A percentile compares a stretch with the other conserved stretches of the same genome.
These are phyloP conservation scores for Xerocomellus chrysenteron DNA, from an alignment of 768 basidiomycete genomes.

Conservation along the genomic window DNA sequence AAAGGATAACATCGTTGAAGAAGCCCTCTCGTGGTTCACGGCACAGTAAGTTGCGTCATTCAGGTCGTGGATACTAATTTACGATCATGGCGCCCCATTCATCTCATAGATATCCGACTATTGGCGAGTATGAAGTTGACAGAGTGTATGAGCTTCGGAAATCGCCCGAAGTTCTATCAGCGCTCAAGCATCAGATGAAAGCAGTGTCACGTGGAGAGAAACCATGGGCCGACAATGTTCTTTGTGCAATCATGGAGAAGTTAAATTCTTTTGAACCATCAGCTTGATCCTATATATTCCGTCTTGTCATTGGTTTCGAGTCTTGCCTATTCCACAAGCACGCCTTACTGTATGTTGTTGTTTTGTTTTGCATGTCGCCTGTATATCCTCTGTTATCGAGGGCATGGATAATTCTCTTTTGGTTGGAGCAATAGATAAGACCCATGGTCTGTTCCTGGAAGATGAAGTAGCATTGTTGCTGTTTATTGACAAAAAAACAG, in stretches of 20 bases:
- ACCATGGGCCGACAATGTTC: conserved; percentile 22
- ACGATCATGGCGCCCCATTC: neutral
- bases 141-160: conserved; percentile 22
- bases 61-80: neutral
- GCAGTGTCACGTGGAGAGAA: conserved; percentile 25
- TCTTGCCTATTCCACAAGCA: neutral
- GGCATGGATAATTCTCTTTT: too few species aligned
- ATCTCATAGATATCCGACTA: conserved; percentile 12
- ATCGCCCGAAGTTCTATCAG: conserved; percentile 18
- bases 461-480: too few species aligned
- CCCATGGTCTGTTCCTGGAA: too few species aligned
- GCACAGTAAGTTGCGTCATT: conserved; percentile 20
- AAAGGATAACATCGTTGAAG: conserved; percentile 26
- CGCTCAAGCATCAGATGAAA: conserved; percentile 25
- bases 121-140: conserved; percentile 18
- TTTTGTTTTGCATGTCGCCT: too few species aligned
- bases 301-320: neutral
- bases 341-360: too few species aligned
- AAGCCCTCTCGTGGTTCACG: conserved; percentile 33
- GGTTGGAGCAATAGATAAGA: neutral
- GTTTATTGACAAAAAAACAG: too few species aligned
- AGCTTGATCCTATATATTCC: neutral
- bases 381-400: too few species aligned
- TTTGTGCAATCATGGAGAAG: conserved; percentile 25
- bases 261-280: conserved; percentile 12